Percentiles rank a stretch among this genome's conserved stretches.
Conservation (phyloP, 257 asterid genomes). For the Knoxia roxburghii region DNA sequence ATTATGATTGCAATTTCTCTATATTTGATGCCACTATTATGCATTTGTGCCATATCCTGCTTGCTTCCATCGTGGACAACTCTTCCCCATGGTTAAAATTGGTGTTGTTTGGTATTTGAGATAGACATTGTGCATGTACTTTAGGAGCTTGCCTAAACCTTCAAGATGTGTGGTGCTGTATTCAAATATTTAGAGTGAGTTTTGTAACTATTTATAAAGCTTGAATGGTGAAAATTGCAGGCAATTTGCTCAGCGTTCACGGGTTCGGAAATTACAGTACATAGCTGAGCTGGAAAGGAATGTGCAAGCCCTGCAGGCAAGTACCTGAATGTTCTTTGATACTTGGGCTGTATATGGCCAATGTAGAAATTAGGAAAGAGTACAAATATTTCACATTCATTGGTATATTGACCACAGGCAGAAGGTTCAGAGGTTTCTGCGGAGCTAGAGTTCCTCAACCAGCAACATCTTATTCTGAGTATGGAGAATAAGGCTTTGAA, state of each 20-base stretch:
- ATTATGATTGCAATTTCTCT: neutral
- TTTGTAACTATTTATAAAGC: neutral
- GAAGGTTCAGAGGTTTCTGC: constrained; percentile 87
- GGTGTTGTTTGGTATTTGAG: neutral
- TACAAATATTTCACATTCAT: constrained; percentile 21
- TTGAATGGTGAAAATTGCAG: constrained; percentile 36
- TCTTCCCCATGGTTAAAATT: neutral
- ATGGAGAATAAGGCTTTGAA: constrained; percentile 92
- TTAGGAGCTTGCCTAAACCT: constrained; percentile 1
- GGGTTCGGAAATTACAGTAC: constrained; percentile 91
- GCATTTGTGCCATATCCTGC: neutral
- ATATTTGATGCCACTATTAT: neutral
- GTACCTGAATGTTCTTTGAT: constrained; percentile 21
- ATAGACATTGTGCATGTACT: neutral
- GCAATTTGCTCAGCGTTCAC: constrained; percentile 97
- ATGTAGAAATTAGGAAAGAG: neutral
- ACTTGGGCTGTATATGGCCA: constrained; percentile 12
- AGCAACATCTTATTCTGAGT: constrained; percentile 75
- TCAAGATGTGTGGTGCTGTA: neutral
- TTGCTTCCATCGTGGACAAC: neutral
- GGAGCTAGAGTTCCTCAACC: constrained; percentile 85
- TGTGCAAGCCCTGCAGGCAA: constrained; percentile 91
- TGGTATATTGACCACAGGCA: constrained; percentile 45
- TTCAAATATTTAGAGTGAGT: neutral
- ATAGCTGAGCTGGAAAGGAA: constrained; percentile 92